Percentiles rank a stretch among this genome's conserved stretches.
Evolutionary conservation across 495 filamentous ascomycete genomes (phyloP).

Genomic region (Neurospora sp.): DNA sequence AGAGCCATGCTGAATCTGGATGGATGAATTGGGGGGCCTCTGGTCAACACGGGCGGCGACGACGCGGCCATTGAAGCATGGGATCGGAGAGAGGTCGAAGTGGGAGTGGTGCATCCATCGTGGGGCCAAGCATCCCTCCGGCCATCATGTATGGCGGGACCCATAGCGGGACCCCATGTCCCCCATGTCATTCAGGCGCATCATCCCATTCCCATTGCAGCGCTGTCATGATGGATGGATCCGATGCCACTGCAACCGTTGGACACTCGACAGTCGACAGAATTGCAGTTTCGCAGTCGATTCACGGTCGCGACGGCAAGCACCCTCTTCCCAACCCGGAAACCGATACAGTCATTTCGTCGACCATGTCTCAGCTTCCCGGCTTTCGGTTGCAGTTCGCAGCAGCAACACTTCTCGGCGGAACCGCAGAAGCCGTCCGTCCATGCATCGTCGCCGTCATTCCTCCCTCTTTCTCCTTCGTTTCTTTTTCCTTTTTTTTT

Average conservation of each 20-base stretch:
- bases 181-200: background rate
- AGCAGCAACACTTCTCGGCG: background rate
- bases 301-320: background rate
- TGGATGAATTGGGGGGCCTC: background rate
- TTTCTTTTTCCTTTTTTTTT: background rate
- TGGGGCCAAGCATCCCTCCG: background rate
- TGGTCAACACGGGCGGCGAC: background rate
- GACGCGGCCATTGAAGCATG: background rate
- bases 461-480: background rate
- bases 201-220: background rate
- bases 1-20: background rate
- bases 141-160: background rate
- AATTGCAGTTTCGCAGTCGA: background rate
- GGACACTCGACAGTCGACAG: background rate
- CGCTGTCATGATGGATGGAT: background rate
- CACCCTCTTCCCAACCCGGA: background rate
- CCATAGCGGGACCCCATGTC: background rate
- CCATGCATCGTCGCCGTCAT: background rate
- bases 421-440: background rate
- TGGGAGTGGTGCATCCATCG: background rate
- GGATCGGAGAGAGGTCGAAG: background rate
- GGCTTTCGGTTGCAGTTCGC: background rate
- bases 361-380: background rate
- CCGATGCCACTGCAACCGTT: background rate
- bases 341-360: background rate